Evolutionary conservation across 768 basidiomycete species (phyloP), one percentile per base, ranked within the genome.

Genomic region (Tricholoma flavovirens): DNA sequence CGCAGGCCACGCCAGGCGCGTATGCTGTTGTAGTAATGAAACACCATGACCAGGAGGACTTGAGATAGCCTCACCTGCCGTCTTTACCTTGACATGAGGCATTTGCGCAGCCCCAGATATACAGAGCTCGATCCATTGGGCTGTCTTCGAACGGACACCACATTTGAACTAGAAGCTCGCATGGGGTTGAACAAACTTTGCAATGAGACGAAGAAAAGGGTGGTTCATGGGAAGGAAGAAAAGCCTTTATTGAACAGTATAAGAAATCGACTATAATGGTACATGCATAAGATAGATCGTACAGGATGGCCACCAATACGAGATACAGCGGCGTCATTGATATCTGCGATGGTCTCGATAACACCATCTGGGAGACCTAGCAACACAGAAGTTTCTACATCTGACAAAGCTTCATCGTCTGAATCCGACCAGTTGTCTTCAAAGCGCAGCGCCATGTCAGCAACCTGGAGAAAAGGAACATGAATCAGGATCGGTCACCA

Each of bases 71-170:
- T 68, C 72, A 90, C 92, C 90, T 88, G 64, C 89, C 90, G 19
- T 77, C 73, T 69, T 87, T 86, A 54, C 80, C 76, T 66, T 94
- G 91, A 71, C 93, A 96, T 12, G 73, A 66, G 4, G 79, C 70
- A 33, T 79, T 76, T 2, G 88, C 75, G 64, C 93, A 96, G 10
- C 84, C 91, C 87, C 90, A 95, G 19, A 93, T 77, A 62, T 93
- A 94, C 48, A 94, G 72, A 3, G 85, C 88, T 52, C 93, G 81
- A 65, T 96, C 93, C 79, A 87, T 84, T 5, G 87, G 81, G 62
- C 90, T 94, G 35, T 86, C 76, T 65, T 93, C 88, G 62, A 94
- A 83, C 0, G 93, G 93, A 68, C 90, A 93, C 89, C 90, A 94
- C 64, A 96, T 78, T 65, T 95, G 92, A 10, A 90, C 77, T 35